Base-by-base conservation (phyloP, 441 rosid genomes). In the Gossypium aridum region DNA sequence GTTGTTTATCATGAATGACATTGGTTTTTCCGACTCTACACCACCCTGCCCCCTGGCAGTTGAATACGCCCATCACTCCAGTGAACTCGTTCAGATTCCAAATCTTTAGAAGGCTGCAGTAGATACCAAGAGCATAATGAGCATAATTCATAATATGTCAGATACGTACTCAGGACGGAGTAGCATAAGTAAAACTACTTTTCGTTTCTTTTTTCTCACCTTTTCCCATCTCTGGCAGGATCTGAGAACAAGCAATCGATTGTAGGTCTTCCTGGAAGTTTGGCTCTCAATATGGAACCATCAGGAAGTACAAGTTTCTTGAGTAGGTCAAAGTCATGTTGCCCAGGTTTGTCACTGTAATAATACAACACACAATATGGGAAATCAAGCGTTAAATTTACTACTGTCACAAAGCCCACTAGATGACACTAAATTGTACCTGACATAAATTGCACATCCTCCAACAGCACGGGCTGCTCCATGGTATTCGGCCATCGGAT, bases 11-110 rank as follows among this genome's bases (percentile, higher is more conserved):
- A 22, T 90, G 92, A 77, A 90, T 87, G 22, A 87, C 78, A 76
- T 90, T 82, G 60, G 67, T 85, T 86, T 89, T 92, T 74, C 85
- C 86, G 3, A 81, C 80, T 64, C 62, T 83, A 78, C 92, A 89
- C 97, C 94, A 92, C 51, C 89, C 90, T 3, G 89, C 92, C 76
- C 92, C 91, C 51, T 88, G 92, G 80, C 89, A 90, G 80, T 87
- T 90, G 83, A 88, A 88, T 22, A 85, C 82, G 0, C 92, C 92
- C 4, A 90, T 16, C 23, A 88, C 87, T 22, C 94, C 91, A 8
- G 78, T 78, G 80, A 76, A 81, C 51, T 85, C 85, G 25, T 90
- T 88, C 83, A 87, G 68, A 78, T 88, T 87, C 94, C 96, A 92
- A 77, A 92, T 86, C 88, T 92, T 91, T 78, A 90, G 76, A 14